Conservation (phyloP, 2,329 filamentous ascomycete species). For the Catunica adiposa region DNA sequence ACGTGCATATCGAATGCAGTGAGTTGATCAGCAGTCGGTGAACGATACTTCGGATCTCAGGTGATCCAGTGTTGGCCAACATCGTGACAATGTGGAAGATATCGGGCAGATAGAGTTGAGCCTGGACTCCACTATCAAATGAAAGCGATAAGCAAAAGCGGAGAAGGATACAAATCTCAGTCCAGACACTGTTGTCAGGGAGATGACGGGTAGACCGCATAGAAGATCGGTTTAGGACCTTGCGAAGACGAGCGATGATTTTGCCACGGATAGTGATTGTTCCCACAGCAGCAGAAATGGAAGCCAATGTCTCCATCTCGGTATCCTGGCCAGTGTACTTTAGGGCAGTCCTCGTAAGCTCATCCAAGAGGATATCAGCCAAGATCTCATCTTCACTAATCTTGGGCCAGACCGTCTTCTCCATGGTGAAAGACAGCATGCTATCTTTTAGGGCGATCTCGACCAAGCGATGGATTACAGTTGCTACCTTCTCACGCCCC, state of each 20-base stretch:
- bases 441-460: slow-evolving; percentile 47
- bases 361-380: slow-evolving; percentile 50
- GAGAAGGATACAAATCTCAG: slow-evolving; percentile 50
- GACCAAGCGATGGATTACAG: slow-evolving; percentile 48
- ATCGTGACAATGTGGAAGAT: slow-evolving; percentile 56
- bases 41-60: slow-evolving; percentile 40
- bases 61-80: slow-evolving; percentile 47
- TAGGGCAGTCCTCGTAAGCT: slow-evolving; percentile 40
- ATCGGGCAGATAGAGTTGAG: slow-evolving; percentile 51
- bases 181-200: slow-evolving; percentile 51
- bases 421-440: slow-evolving; percentile 40
- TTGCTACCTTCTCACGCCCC: slow-evolving; percentile 46
- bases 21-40: slow-evolving; percentile 50
- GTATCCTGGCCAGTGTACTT: slow-evolving; percentile 32
- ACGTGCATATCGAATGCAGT: slow-evolving; percentile 50
- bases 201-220: slow-evolving; percentile 48
- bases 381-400: slow-evolving; percentile 49
- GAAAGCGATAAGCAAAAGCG: slow-evolving; percentile 50
- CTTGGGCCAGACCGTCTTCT: slow-evolving; percentile 48
- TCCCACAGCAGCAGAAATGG: slow-evolving; percentile 45
- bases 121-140: slow-evolving; percentile 50
- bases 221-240: slow-evolving; percentile 50
- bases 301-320: slow-evolving; percentile 42
- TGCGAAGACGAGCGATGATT: slow-evolving; percentile 47
- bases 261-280: slow-evolving; percentile 50